Base-by-base conservation (phyloP, 305 asterid species). In the Salvia sclarea region DNA sequence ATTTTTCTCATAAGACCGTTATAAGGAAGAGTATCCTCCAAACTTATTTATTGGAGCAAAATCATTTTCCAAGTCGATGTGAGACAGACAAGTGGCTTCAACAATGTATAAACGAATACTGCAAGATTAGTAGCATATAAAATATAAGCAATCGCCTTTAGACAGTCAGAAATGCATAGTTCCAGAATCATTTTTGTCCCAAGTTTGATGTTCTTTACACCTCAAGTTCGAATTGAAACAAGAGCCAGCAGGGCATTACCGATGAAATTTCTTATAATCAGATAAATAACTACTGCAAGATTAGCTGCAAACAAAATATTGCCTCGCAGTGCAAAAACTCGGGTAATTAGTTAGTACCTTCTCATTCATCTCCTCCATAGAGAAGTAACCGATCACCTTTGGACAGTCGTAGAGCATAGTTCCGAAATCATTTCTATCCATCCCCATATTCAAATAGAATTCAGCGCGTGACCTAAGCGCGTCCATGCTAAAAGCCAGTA, bases 361-460 rank as follows among this genome's bases (percentile, higher is more conserved):
- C 82, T 81, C 87, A 71, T 83, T 84, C 98, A 91, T 93, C 86
- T 93, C 95, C 64, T 91, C 96, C 90, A 85, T 70, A 22, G 97
- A 81, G 75, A 85, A 82, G 79, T 70, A 84, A 48, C 98, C 98
- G 35, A 91, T 73, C 68, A 86, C 97, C 78, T 87, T 93, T 22
- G 98, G 98, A 77, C 76, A 90, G 70, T 93, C 97, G 37, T 83
- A 93, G 44, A 91, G 88, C 98, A 93, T 93, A 0, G 98, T 91
- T 18, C 97, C 98, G 52, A 93, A 93, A 78, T 93, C 97, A 49
- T 84, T 86, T 75, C 76, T 81, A 73, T 61, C 20, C 95, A 91
- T 93, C 25, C 96, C 97, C 92, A 89, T 84, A 66, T 72, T 81
- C 76, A 84, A 59, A 75, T 87, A 93, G 80, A 85, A 93, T 8